Evolutionary conservation across 106 monocot genomes (phyloP).

Genomic region (Cymbidium sinense): DNA sequence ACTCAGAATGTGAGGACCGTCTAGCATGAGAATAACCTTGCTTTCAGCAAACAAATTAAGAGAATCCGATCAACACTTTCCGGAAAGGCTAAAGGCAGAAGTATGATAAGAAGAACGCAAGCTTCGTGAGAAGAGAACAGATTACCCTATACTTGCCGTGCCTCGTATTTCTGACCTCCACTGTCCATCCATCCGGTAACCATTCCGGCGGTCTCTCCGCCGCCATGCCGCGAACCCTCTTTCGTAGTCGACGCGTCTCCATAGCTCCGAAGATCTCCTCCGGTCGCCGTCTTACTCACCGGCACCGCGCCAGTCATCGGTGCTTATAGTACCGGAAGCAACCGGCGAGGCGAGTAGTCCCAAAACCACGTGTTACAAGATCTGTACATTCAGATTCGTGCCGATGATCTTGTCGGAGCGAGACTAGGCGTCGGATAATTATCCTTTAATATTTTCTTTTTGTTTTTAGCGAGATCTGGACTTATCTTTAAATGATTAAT

Average conservation of each 20-base stretch:
- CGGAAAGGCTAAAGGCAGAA: not conserved
- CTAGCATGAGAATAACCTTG: not conserved
- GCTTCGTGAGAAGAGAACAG: not conserved
- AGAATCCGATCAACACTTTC: not conserved
- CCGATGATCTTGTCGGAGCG: not conserved
- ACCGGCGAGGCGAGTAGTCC: not conserved
- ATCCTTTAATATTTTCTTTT: no score
- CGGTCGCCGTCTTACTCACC: not conserved
- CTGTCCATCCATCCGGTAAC: slow-evolving; percentile 41
- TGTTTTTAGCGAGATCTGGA: no score
- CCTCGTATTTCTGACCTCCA: slow-evolving; percentile 18
- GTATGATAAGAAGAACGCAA: not conserved
- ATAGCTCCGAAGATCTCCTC: not conserved
- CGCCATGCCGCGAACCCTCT: not conserved
- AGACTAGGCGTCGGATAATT: no score
- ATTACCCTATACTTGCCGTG: slow-evolving; percentile 15
- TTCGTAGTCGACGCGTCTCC: not conserved
- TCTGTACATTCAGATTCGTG: not conserved
- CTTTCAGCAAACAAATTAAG: not conserved
- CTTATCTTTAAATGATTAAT: no score
- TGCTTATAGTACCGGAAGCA: not conserved
- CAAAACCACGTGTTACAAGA: not conserved
- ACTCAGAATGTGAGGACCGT: not conserved
- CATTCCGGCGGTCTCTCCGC: slow-evolving; percentile 23
- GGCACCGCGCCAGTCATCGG: not conserved